phyloP scores from a whole-genome alignment of 371 early-diverging fungal genomes.

The Zychaea mexicana region DNA sequence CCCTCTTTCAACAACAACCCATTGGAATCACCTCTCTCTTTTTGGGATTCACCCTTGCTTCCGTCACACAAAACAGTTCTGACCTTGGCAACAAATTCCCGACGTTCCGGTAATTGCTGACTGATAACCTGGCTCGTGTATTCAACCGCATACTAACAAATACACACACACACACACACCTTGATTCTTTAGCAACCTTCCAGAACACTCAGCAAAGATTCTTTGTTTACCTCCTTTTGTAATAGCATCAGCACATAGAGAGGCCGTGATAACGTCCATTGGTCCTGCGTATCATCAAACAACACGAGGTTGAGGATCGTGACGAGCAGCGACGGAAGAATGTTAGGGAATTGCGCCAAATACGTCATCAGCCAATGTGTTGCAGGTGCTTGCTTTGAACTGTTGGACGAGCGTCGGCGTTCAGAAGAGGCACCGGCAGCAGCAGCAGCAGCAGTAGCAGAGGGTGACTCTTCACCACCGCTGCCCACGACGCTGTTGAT shows the following conservation, averaged over 20 bases:
- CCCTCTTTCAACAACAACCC: background rate
- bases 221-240: conserved; percentile 60
- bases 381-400: conserved; percentile 13
- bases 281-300: conserved; percentile 80
- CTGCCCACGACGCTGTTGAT: conserved; percentile 3
- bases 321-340: conserved; percentile 63
- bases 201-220: background rate
- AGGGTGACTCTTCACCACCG: too few relatives aligned
- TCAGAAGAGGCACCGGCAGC: conserved; percentile 9
- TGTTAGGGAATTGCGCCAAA: conserved; percentile 53
- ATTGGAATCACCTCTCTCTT: background rate
- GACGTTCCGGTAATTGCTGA: conserved; percentile 74
- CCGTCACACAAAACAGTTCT: background rate
- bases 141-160: conserved; percentile 58
- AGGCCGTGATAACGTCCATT: conserved; percentile 86
- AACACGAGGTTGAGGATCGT: conserved; percentile 72
- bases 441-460: too few relatives aligned
- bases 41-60: too few relatives aligned
- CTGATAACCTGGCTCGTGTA: conserved; percentile 69
- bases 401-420: conserved; percentile 12
- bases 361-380: conserved; percentile 60
- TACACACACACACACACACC: background rate
- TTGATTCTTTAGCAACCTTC: too few relatives aligned
- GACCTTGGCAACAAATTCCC: conserved; percentile 67
- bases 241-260: conserved; percentile 77